Percentiles rank a stretch among this genome's conserved stretches.
Conservation (phyloP, 352 stramenopile genomes). For the Globisporangium perplexum region DNA sequence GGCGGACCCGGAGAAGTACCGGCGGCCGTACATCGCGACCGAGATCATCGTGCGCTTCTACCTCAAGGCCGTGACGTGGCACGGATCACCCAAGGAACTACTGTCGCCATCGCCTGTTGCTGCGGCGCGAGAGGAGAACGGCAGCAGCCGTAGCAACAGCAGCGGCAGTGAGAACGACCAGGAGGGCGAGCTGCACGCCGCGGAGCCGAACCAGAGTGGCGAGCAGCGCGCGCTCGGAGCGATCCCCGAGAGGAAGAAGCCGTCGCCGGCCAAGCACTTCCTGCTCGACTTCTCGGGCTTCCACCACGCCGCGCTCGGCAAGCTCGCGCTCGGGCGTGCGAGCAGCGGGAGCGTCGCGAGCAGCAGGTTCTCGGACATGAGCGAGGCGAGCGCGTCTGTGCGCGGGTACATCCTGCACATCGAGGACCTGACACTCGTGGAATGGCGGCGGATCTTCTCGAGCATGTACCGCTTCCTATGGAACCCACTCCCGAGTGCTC, state of each 20-base stretch:
- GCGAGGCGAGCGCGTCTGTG: constrained; percentile 22
- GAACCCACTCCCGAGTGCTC: neutral
- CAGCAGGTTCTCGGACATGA: constrained; percentile 32
- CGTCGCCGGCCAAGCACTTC: constrained; percentile 8
- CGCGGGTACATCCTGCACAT: constrained; percentile 61
- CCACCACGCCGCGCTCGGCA: constrained; percentile 3
- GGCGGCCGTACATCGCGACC: constrained; percentile 49
- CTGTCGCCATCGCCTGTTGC: constrained; percentile 11
- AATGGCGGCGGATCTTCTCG: constrained; percentile 74
- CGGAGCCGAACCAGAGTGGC: neutral
- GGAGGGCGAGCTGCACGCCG: neutral
- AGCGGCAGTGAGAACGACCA: neutral
- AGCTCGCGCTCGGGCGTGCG: constrained; percentile 1
- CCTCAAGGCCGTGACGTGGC: constrained; percentile 65
- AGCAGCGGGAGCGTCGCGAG: constrained; percentile 17
- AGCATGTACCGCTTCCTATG: constrained; percentile 56
- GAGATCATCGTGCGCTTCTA: constrained; percentile 78
- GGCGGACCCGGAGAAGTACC: constrained; percentile 41
- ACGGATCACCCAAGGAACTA: constrained; percentile 37
- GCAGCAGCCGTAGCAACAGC: neutral
- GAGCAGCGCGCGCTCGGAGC: neutral
- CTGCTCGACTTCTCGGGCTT: constrained; percentile 12
- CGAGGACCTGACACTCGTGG: constrained; percentile 51
- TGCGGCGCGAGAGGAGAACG: neutral
- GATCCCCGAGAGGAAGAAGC: constrained; percentile 5